Conservation (phyloP, 2,329 filamentous ascomycete genomes). For the Alternaria ethzedia region DNA sequence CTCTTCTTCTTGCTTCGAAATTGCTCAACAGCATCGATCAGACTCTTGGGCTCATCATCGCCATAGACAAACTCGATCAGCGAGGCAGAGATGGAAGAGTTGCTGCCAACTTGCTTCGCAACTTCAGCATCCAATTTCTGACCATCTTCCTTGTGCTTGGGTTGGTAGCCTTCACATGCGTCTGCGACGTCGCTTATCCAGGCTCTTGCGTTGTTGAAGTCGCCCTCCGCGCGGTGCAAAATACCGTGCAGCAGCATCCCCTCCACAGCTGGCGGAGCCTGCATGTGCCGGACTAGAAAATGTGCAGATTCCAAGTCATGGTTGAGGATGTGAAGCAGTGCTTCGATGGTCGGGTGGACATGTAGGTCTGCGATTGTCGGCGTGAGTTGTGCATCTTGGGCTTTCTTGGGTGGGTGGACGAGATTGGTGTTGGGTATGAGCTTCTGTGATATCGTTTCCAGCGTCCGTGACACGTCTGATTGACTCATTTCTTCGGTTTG, state of each 20-base stretch:
- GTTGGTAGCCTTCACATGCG: conserved; percentile 42
- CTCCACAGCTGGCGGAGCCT: conserved; percentile 56
- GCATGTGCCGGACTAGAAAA: conserved; percentile 61
- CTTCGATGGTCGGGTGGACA: conserved; percentile 58
- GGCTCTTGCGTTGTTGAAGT: conserved; percentile 56
- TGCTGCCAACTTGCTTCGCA: conserved; percentile 5
- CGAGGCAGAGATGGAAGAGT: conserved; percentile 1
- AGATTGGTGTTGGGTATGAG: conserved; percentile 25
- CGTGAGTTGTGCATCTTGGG: conserved; percentile 20
- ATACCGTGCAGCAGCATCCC: conserved; percentile 61
- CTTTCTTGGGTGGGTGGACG: conserved; percentile 16
- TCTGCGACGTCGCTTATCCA: conserved; percentile 56
- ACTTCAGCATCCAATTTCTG: conserved; percentile 21
- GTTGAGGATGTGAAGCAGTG: conserved; percentile 60
- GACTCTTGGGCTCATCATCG: conserved; percentile 18
- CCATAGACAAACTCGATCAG: conserved; percentile 32
- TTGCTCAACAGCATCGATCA: conserved; percentile 49
- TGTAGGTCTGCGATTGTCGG: conserved; percentile 35
- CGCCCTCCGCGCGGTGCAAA: conserved; percentile 59
- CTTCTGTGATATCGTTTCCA: conserved; percentile 10
- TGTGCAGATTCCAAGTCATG: conserved; percentile 58
- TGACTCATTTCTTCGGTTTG: background rate
- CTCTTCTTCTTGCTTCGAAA: conserved; percentile 38
- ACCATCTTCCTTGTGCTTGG: conserved; percentile 25
- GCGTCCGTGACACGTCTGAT: background rate